Evolutionary conservation across 164 flowering plant species (phyloP), one percentile per base, ranked within the genome.

Genomic region (Tinospora cordifolia): DNA sequence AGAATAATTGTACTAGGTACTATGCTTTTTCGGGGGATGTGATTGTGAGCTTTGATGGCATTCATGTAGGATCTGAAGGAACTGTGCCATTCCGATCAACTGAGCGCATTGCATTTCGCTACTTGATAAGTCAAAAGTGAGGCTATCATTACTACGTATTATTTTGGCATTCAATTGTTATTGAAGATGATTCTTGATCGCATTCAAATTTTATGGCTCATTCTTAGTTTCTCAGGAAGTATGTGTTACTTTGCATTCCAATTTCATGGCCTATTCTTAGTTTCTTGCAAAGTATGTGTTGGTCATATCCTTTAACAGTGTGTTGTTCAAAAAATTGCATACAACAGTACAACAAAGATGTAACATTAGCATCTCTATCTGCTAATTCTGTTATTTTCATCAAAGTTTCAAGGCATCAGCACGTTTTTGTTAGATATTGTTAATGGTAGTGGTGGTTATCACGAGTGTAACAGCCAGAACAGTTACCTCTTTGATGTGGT

Each of bases 51-150:
- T 94, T 94, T 83, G 93, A 92, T 78, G 91, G 79, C 77, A 82
- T 89, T 67, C 85, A 72, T 80, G 86, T 94, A 47, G 97, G 99
- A 63, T 83, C 84, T 75, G 99, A 94, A 85, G 99, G 97, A 80
- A 94, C 99, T 34, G 99, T 94, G 30, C 99, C 97, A 59, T 94
- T 92, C 69, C 89, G 96, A 65, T 81, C 97, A 76, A 83, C 85
- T 63, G 99, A 92, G 80, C 95, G 99, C 68, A 92, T 94, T 80
- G 97, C 99, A 63, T 94, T 92, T 77, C 88, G 97, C 75, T 92
- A 90, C 81, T 87, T 94, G 62, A 88, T 94, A 71, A 92, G 97
- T 85, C 95, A 92, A 82, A 94, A 90, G 99, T 92, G 88, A 84
- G 44, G n/a, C 5, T 54, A 7, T n/a, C 60, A 54, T 54, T 54